Evolutionary conservation across 148 eudicot species (phyloP), one percentile per base, ranked within the genome.

Genomic region (Arbutus unedo): DNA sequence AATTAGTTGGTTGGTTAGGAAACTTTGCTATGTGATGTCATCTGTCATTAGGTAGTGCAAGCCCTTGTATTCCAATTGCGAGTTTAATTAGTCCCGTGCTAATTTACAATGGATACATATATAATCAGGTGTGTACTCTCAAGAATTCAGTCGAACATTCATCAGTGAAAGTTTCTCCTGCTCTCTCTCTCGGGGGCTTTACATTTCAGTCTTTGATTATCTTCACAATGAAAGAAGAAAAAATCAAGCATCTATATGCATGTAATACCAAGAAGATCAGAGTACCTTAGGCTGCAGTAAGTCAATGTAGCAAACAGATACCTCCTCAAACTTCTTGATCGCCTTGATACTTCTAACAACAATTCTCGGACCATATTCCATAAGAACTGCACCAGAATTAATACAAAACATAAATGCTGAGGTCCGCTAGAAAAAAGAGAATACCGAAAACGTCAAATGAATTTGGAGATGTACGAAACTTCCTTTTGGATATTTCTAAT

Each of bases 251-350:
- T 16, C 10, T 18, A 21, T 5, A 49, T 1, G 14, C 13, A 23
- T 6, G 0, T 4, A 16, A 23, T 25, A 25, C 25, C 19, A 62
- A 19, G 51, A 8, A 76, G 50, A 21, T 8, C 62, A 76, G 68
- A 43, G 41, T 78, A 82, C 97, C 93, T 86, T 92, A 4, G 95
- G 93, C 88, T 89, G 93, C 86, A 92, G 81, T 83, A 92, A 85
- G 79, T 93, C 95, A 10, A 89, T 93, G 87, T 92, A 93, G 3
- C 95, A 85, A 81, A 91, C 83, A 13, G 91, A 87, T 76, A 90
- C 93, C 88, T 90, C 93, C 77, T 93, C 93, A n/a, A 92, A 91
- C 67, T 85, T 87, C 53, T 47, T 84, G 77, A 93, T 86, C 15
- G 48, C 82, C 78, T 87, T 89, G 72, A 93, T 92, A 85, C 90